Evolutionary conservation across 345 rosid species (phyloP).

Genomic region (Laguncularia racemosa): DNA sequence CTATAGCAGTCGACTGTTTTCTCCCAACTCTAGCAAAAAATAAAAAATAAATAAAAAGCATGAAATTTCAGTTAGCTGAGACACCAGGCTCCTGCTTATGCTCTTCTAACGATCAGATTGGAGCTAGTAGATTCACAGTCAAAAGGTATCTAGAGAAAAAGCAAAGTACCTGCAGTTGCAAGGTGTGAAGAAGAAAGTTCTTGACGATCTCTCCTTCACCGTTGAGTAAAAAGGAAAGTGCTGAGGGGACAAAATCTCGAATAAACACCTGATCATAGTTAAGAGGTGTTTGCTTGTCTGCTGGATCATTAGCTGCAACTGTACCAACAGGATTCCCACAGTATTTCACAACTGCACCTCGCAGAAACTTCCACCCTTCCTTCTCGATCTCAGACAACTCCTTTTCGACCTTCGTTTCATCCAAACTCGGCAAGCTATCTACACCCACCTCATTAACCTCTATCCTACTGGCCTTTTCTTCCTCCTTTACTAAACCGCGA

Average conservation of each 20-base stretch:
- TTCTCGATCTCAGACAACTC: conserved; percentile 52
- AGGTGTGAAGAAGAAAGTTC: conserved; percentile 84
- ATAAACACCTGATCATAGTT: conserved; percentile 95
- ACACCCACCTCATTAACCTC: conserved; percentile 25
- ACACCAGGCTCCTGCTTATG: no score
- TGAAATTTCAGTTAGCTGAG: no score
- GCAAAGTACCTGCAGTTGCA: conserved; percentile 84
- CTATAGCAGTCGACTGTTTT: conserved; percentile 96
- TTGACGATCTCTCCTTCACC: conserved; percentile 88
- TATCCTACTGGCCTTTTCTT: conserved; percentile 21
- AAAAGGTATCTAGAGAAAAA: not conserved
- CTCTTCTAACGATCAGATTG: no score
- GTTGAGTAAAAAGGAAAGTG: conserved; percentile 76
- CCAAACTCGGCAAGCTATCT: conserved; percentile 30
- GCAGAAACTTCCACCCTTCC: conserved; percentile 89
- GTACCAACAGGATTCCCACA: conserved; percentile 87
- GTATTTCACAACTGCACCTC: conserved; percentile 55
- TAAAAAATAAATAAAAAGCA: no score
- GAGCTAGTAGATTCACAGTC: no score
- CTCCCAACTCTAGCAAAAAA: conserved; percentile 99
- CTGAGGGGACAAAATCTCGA: conserved; percentile 97
- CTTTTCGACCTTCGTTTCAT: conserved; percentile 37
- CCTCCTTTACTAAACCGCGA: conserved; percentile 24
- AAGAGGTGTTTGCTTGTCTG: conserved; percentile 49
- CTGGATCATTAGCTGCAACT: conserved; percentile 72